Evolutionary conservation across 2,329 filamentous ascomycete species (phyloP), one percentile per base, ranked within the genome.

Genomic region (Nakataea oryzae): DNA sequence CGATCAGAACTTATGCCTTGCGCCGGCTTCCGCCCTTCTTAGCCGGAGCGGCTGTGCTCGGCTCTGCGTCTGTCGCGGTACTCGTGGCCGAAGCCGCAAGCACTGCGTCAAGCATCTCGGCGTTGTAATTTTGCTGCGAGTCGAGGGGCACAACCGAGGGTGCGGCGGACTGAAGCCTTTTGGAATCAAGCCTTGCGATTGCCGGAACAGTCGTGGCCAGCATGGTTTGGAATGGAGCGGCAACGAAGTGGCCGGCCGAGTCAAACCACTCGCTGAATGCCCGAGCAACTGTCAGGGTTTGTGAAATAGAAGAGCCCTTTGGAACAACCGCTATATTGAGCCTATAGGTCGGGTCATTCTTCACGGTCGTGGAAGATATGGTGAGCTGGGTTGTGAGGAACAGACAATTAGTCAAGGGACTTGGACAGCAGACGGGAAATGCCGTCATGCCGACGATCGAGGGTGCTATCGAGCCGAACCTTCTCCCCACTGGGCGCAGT

Each of bases 201-300:
- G 82, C 71, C 1, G 86, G 83, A 3, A 93, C 79, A 54, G 82
- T 80, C n/a, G 81, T 81, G 13, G 89, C 89, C 58, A 95, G 78
- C 76, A 90, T 85, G 71, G 86, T 83, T 80, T 95, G 90, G 75
- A 95, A 93, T 7, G 90, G 90, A 67, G 84, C 78, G 11, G 85
- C 82, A 57, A 92, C 82, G 72, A 95, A 92, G 72, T 81, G 83
- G 59, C 91, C 91, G 54, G 80, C 77, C 62, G 76, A 77, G 73
- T 96, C 89, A 68, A 93, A 95, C 89, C 89, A 95, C 61, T 83
- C 79, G 41, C 83, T 83, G 72, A 95, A 93, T 47, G 87, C 81
- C 57, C 82, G 81, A 65, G 81, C 75, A 64, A 92, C 74, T 65
- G 85, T 79, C 64, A 84, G 70, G 24, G 76, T 78, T 64, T 80